phyloP scores from a whole-genome alignment of 1,139 yeast genomes.

The Magnusiomyces suaveolens region DNA sequence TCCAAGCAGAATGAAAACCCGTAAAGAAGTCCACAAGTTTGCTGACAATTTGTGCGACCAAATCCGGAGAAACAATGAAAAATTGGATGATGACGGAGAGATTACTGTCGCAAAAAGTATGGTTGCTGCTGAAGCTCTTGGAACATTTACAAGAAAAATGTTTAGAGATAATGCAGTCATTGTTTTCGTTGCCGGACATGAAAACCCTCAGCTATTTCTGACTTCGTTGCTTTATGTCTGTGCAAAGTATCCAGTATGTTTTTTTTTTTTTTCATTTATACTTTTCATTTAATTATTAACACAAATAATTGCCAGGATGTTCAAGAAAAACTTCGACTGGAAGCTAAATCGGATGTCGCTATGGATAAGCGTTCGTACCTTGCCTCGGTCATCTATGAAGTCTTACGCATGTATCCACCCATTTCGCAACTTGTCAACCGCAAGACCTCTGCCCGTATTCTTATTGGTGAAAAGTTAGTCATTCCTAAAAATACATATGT shows the following conservation, averaged over 20 bases:
- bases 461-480: neutral
- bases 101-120: conserved; percentile 32
- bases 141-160: conserved; percentile 38
- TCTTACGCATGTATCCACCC: conserved; percentile 48
- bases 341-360: conserved; percentile 8
- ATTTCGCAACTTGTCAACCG: conserved; percentile 51
- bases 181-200: conserved; percentile 51
- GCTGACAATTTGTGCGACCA: conserved; percentile 31
- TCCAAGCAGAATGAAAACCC: conserved; percentile 41
- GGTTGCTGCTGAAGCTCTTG: conserved; percentile 34
- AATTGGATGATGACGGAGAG: conserved; percentile 22
- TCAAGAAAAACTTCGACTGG: conserved; percentile 7
- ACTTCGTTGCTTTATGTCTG: conserved; percentile 42
- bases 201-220: conserved; percentile 48
- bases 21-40: conserved; percentile 38
- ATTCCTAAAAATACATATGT: conserved; percentile 49
- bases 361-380: conserved; percentile 26
- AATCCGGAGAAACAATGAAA: conserved; percentile 23
- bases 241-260: conserved; percentile 32
- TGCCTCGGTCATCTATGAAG: conserved; percentile 41
- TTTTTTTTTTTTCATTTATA: neutral
- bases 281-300: conserved; percentile 14
- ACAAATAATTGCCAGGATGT: conserved; percentile 30
- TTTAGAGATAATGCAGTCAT: conserved; percentile 50
- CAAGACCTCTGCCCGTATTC: conserved; percentile 32